Evolutionary conservation across 495 filamentous ascomycete species (phyloP), one percentile per base, ranked within the genome.

Genomic region (Niebla homalea): DNA sequence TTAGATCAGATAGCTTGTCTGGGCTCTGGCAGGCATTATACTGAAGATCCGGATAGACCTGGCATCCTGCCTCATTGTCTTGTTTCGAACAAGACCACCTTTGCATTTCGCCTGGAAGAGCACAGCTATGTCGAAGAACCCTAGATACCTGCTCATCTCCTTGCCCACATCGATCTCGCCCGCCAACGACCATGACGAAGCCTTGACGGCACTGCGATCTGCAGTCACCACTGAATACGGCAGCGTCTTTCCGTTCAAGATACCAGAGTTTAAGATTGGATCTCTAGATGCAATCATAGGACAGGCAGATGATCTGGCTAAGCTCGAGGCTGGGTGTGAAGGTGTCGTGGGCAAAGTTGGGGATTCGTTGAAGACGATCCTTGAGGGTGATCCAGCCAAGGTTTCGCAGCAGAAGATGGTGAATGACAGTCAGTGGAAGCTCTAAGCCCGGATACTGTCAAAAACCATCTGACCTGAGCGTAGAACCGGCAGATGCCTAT

Each of bases 181-280:
- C 54, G 78, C 83, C 45, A 76, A 78, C 66, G 76, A 87, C 69
- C 70, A 75, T 54, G 83, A 93, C 60, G 89, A 94, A 64, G 90
- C 92, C 53, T 70, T 89, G 57, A 67, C 78, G 26, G 75, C 83
- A 44, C 61, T 98, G 29, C 78, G 77, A 55, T 61, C 82, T 42
- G 85, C 85, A 12, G 71, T 96, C 50, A 69, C 77, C 23, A 67
- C 77, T 32, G 85, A 95, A 48, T 80, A 85, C 60, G 89, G 85
- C 58, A 79, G 79, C 39, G 80, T 86, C 18, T 71, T 79, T 43
- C 80, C 82, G 7, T 96, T 96, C 60, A 64, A 76, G 12, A 85
- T 98, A 52, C 92, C 92, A 2, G 82, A 85, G 37, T 94, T 98
- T 74, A 98, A 97, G 70, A 94, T 98, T 65, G 92, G 92, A 46